phyloP scores from a whole-genome alignment of 257 asterid species.

The Salvia splendens region DNA sequence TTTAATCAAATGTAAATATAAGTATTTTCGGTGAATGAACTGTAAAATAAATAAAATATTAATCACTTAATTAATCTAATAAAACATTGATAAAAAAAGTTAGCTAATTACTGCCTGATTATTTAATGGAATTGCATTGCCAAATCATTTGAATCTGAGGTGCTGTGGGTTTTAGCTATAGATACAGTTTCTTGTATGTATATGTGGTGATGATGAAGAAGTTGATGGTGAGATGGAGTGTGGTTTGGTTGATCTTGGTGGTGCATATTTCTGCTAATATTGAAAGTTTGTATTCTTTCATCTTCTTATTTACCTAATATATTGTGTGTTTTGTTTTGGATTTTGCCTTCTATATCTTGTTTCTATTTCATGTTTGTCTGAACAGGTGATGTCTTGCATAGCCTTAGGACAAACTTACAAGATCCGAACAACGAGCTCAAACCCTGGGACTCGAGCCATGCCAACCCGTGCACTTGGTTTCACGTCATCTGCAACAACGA shows the following conservation, averaged over 20 bases:
- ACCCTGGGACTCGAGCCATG: conserved; percentile 99
- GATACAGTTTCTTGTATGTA: conserved; percentile 23
- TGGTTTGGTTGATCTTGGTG: conserved; percentile 66
- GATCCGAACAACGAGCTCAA: conserved; percentile 96
- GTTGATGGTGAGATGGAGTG: conserved; percentile 50
- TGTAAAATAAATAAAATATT: too few species aligned
- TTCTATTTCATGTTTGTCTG: conserved; percentile 26
- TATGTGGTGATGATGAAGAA: conserved; percentile 49
- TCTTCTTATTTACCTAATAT: conserved; percentile 13
- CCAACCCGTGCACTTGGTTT: conserved; percentile 99
- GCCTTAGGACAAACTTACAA: conserved; percentile 70
- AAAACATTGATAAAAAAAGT: too few species aligned
- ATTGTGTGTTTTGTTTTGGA: conserved; percentile 19
- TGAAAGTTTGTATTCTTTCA: conserved; percentile 71
- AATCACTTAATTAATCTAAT: too few species aligned
- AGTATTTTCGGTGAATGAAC: too few species aligned
- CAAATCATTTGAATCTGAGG: conserved; percentile 73
- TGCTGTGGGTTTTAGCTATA: conserved; percentile 22
- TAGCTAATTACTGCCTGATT: too few species aligned
- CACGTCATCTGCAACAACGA: conserved; percentile 98
- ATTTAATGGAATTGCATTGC: too few species aligned
- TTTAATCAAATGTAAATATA: too few species aligned
- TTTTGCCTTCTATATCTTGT: conserved; percentile 2
- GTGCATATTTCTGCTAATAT: conserved; percentile 68
- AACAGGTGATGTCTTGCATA: conserved; percentile 94